Conservation (phyloP, 2,329 filamentous ascomycete genomes). For the Graphilbum ipis-grandicollis region DNA sequence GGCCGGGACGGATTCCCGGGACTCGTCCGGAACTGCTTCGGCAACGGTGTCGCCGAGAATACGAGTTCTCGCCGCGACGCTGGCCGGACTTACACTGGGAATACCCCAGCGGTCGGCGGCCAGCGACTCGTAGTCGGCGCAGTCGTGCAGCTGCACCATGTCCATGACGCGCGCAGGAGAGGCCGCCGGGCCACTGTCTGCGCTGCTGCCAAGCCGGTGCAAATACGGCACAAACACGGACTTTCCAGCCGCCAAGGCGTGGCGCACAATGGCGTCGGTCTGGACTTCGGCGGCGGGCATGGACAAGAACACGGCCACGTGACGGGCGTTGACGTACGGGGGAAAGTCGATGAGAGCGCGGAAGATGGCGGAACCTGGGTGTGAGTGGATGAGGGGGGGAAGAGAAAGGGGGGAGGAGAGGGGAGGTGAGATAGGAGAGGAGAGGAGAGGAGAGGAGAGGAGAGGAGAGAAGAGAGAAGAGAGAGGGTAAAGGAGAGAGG, state of each 20-base stretch:
- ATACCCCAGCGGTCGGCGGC: conserved; percentile 82
- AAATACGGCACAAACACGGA: conserved; percentile 85
- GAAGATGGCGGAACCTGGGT: conserved; percentile 46
- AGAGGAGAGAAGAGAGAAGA: too few species aligned
- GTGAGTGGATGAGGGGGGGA: not conserved
- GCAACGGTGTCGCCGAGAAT: conserved; percentile 45
- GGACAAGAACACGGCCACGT: conserved; percentile 76
- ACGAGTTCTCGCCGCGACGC: conserved; percentile 49
- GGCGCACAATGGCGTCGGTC: conserved; percentile 63
- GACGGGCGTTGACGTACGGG: conserved; percentile 57
- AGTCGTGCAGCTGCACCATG: conserved; percentile 64
- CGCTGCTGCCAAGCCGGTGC: conserved; percentile 26
- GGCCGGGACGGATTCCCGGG: too few species aligned
- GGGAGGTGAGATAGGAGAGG: too few species aligned
- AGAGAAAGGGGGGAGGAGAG: too few species aligned
- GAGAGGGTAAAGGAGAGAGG: too few species aligned
- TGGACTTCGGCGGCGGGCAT: conserved; percentile 83
- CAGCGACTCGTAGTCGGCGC: conserved; percentile 64
- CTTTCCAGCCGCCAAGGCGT: conserved; percentile 65
- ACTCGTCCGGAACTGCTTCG: too few species aligned
- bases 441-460: too few species aligned
- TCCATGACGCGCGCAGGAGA: conserved; percentile 58
- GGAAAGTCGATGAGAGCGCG: conserved; percentile 46
- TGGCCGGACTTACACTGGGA: conserved; percentile 56
- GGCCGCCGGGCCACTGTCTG: not conserved